Base-by-base conservation (phyloP, 306 rosid genomes). In the Lithocarpus polystachyus region DNA sequence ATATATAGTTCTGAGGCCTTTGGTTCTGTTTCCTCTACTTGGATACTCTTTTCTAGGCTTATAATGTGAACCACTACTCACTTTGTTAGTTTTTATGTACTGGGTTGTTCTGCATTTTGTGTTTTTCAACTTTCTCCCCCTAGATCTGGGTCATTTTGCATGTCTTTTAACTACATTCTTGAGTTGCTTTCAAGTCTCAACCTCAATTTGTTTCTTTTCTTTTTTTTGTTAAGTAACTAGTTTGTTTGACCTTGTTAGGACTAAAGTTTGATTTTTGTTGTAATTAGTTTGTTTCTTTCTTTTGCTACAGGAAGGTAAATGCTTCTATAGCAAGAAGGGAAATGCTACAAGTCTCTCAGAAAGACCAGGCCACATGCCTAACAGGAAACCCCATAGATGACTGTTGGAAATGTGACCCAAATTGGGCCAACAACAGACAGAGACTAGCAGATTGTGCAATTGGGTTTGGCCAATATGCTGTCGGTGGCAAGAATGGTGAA, bases 321-420 rank as follows among this genome's bases (percentile, higher is more conserved):
- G 99, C 86, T 68, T 95, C 99, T 1, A 52, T 95, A 3, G 61
- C 89, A 43, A 91, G 99, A 81, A 89, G 97, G 86, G 75, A 90
- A 56, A 89, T 87, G 90, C 75, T 93, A 24, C 80, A 79, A 69
- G 29, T 69, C n/a, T 76, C 90, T 20, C 23, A 67, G 68, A 80
- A 71, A 62, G 87, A 82, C 12, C 78, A 79, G 14, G 56, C 88
- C 20, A 52, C 93, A 13, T 95, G 99, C 73, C 75, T 82, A 48
- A 95, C 98, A 1, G 99, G 99, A 0, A 95, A 95, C 84, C 99
- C 99, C 4, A 91, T 95, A 0, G 99, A 95, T 54, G 99, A 95
- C 79, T 95, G 99, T 80, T 95, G 99, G 99, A 95, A 93, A 91
- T 95, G 99, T 68, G 99, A 95, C 84, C 94, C 93, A 12, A 86